These are phyloP conservation scores for Alternaria longipes DNA, from an alignment of 2,329 filamentous ascomycete genomes.

Conservation along the genomic window DNA sequence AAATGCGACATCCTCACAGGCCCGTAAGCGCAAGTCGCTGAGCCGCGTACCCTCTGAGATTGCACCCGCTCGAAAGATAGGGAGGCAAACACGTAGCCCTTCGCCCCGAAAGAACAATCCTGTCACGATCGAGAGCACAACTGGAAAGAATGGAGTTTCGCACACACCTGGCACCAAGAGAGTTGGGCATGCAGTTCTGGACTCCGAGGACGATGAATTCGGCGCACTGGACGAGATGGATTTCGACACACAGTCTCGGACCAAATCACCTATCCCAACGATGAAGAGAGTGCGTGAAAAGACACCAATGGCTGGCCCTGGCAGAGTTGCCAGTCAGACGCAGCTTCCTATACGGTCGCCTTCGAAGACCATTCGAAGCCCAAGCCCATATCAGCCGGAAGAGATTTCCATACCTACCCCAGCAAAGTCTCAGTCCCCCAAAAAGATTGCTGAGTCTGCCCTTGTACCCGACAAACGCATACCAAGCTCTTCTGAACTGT, in stretches of 20 bases:
- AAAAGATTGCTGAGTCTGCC: constrained; percentile 18
- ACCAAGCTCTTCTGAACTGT: constrained; percentile 36
- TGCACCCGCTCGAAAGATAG: constrained; percentile 41
- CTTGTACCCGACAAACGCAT: constrained; percentile 10
- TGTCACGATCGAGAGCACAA: not conserved
- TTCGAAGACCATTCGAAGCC: constrained; percentile 28
- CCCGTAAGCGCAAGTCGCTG: constrained; percentile 44
- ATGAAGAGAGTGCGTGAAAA: constrained; percentile 23
- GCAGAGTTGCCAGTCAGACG: constrained; percentile 18
- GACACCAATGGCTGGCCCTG: constrained; percentile 21
- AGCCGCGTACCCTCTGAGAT: constrained; percentile 42
- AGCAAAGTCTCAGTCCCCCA: constrained; percentile 32
- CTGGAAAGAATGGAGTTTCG: constrained; percentile 2
- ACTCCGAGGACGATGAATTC: constrained; percentile 47
- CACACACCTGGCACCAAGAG: constrained; percentile 28
- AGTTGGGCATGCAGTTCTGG: constrained; percentile 34
- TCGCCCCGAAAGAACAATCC: constrained; percentile 24
- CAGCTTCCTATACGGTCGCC: constrained; percentile 41
- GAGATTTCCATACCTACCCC: constrained; percentile 31
- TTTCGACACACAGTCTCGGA: constrained; percentile 20
- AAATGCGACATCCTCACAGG: constrained; percentile 15
- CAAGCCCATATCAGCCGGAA: constrained; percentile 27
- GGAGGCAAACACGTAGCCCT: constrained; percentile 34
- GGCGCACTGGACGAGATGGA: constrained; percentile 42
- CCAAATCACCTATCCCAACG: constrained; percentile 20